Conservation (phyloP, 2,329 filamentous ascomycete genomes). For the Penicillium sp. region DNA sequence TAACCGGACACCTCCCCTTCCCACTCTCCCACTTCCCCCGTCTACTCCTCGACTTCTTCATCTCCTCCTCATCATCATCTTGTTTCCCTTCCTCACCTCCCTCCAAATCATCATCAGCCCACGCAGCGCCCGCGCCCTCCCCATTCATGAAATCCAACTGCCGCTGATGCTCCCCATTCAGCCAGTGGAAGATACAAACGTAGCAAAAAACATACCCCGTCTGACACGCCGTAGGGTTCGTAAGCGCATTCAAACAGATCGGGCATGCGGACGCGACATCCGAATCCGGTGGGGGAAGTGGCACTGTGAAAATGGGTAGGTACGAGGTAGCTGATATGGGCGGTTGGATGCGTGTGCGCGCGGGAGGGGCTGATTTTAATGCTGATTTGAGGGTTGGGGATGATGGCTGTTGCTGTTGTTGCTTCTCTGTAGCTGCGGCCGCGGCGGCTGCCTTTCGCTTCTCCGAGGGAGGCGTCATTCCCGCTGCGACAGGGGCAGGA, state of each 20-base stretch:
- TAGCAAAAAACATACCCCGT: conserved; percentile 96
- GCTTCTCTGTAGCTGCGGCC: no score
- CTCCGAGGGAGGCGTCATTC: conserved; percentile 40
- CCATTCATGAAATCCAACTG: conserved; percentile 80
- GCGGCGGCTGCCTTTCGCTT: conserved; percentile 23
- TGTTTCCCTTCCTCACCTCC: no score
- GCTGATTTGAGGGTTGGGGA: conserved; percentile 26
- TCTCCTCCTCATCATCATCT: conserved; percentile 36
- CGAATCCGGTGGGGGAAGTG: conserved; percentile 51
- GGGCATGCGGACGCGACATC: conserved; percentile 62
- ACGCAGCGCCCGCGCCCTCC: conserved; percentile 48
- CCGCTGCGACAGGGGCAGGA: conserved; percentile 71
- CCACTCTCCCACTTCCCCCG: conserved; percentile 84
- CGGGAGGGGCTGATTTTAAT: conserved; percentile 25
- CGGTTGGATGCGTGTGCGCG: conserved; percentile 44
- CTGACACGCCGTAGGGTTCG: conserved; percentile 82
- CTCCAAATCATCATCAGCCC: no score
- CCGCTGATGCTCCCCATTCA: conserved; percentile 71
- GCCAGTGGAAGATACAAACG: conserved; percentile 87
- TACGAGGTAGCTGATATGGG: conserved; percentile 69
- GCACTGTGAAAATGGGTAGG: conserved; percentile 76
- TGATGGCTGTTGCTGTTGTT: no score
- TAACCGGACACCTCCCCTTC: conserved; percentile 74
- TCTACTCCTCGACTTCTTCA: no score
- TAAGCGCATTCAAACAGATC: conserved; percentile 69